A percentile compares a stretch with the other conserved stretches of the same genome.
Evolutionary conservation across 345 rosid species (phyloP).

Genomic region (Moringa oleifera): DNA sequence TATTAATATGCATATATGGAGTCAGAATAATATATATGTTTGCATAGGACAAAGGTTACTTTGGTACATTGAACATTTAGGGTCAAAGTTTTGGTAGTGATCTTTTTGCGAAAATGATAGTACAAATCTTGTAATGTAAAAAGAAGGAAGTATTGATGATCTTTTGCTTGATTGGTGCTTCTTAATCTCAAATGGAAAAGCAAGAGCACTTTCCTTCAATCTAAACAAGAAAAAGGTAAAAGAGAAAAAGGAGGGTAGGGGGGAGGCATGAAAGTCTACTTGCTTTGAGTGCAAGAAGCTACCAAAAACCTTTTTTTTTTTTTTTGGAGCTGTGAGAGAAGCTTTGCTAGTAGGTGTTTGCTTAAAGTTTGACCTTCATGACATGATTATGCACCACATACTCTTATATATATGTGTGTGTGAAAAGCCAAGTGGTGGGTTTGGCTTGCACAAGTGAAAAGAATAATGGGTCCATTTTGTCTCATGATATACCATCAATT

Average conservation of each 20-base stretch:
- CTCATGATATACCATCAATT: conserved; percentile 54
- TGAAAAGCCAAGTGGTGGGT: conserved; percentile 42
- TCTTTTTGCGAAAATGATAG: conserved; percentile 4
- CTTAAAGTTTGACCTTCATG: conserved; percentile 63
- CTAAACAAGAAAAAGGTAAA: conserved; percentile 8
- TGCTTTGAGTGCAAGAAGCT: conserved; percentile 73
- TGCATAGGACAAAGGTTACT: too few relatives aligned
- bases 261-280: conserved; percentile 34
- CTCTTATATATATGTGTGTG: conserved; percentile 15
- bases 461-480: conserved; percentile 41
- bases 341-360: conserved; percentile 42
- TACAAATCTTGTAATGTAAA: conserved; percentile 23
- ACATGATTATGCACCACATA: conserved; percentile 24
- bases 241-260: background rate
- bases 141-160: conserved; percentile 22
- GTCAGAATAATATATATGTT: too few relatives aligned
- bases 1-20: too few relatives aligned
- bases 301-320: conserved; percentile 48
- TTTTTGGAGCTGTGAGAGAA: conserved; percentile 38
- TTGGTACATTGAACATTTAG: too few relatives aligned
- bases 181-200: conserved; percentile 24
- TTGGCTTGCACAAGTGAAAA: conserved; percentile 67
- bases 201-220: conserved; percentile 28
- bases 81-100: too few relatives aligned
- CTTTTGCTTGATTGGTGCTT: conserved; percentile 45